Conservation (phyloP, 2,329 filamentous ascomycete species). For the Paracoccidioides brasiliensis region DNA sequence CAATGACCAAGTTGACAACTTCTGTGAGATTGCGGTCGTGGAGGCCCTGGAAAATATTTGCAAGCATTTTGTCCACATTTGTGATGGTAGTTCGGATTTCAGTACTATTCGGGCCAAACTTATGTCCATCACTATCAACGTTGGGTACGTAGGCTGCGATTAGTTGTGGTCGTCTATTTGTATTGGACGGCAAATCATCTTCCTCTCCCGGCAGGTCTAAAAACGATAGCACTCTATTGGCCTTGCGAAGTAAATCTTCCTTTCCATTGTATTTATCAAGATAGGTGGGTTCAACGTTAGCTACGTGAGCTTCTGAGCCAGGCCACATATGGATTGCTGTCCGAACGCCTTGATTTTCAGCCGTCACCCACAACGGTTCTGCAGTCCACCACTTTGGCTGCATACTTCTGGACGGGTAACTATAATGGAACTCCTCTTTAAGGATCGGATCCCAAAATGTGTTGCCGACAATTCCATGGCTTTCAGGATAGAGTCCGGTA, state of each 20-base stretch:
- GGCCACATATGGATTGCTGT: slow-evolving; percentile 98
- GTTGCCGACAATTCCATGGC: slow-evolving; percentile 86
- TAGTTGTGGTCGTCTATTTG: slow-evolving; percentile 62
- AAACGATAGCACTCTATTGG: slow-evolving; percentile 64
- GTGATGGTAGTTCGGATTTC: slow-evolving; percentile 69
- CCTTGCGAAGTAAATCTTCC: slow-evolving; percentile 62
- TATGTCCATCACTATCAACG: slow-evolving; percentile 77
- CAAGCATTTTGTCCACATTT: slow-evolving; percentile 72
- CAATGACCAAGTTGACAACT: slow-evolving; percentile 89
- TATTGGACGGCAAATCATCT: slow-evolving; percentile 29
- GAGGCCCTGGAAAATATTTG: slow-evolving; percentile 59
- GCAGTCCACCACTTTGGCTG: slow-evolving; percentile 89
- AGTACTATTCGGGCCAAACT: slow-evolving; percentile 86
- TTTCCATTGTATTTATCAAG: slow-evolving; percentile 74
- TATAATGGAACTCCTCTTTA: slow-evolving; percentile 76
- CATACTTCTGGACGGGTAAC: slow-evolving; percentile 60
- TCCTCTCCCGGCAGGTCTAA: slow-evolving; percentile 70
- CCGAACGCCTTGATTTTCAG: slow-evolving; percentile 65
- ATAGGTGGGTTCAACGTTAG: slow-evolving; percentile 60
- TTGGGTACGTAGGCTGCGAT: slow-evolving; percentile 92
- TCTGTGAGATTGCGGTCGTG: slow-evolving; percentile 69
- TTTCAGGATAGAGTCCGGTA: slow-evolving; percentile 83
- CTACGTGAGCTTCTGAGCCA: slow-evolving; percentile 78
- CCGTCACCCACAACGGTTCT: slow-evolving; percentile 87
- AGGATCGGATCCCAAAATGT: slow-evolving; percentile 79